A percentile compares a stretch with the other conserved stretches of the same genome.
phyloP scores from a whole-genome alignment of 2,329 filamentous ascomycete species.

The Lecanicillium sp. region DNA sequence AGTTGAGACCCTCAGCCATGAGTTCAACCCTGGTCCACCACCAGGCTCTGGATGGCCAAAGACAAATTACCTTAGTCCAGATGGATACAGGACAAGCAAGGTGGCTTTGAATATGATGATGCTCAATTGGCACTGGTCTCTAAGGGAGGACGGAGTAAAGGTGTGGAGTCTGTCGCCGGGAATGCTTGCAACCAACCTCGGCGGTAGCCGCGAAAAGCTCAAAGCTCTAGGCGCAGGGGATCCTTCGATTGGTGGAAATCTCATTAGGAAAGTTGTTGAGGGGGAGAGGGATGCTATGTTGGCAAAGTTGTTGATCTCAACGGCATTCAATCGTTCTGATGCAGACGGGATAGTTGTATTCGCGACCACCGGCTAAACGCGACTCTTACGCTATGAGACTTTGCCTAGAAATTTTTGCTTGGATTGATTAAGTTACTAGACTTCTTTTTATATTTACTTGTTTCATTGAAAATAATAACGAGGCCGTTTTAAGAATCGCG shows the following conservation, averaged over 20 bases:
- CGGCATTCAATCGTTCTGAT: constrained; percentile 8
- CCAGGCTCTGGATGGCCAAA: constrained; percentile 32
- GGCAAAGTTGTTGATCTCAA: constrained; percentile 24
- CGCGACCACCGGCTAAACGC: too few species aligned
- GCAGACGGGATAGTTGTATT: too few species aligned
- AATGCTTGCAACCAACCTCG: constrained; percentile 31
- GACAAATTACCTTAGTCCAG: constrained; percentile 7
- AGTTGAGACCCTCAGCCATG: constrained; percentile 15
- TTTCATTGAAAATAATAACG: too few species aligned
- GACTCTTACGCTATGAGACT: too few species aligned
- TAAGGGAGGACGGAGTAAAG: constrained; percentile 34
- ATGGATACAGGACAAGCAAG: constrained; percentile 31
- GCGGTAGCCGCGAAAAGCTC: constrained; percentile 15
- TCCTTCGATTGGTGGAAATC: constrained; percentile 25
- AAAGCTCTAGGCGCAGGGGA: constrained; percentile 21
- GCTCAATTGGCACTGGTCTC: constrained; percentile 30
- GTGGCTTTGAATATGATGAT: constrained; percentile 41
- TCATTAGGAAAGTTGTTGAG: constrained; percentile 31
- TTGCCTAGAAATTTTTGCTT: too few species aligned
- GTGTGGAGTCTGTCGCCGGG: constrained; percentile 31
- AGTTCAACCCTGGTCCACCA: constrained; percentile 9
- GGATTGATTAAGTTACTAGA: too few species aligned
- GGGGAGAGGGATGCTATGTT: constrained; percentile 29
- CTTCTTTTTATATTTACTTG: too few species aligned
- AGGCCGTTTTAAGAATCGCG: too few species aligned